Percentiles rank a stretch among this genome's conserved stretches.
phyloP scores from a whole-genome alignment of 441 rosid species.

The Adansonia grandidieri region DNA sequence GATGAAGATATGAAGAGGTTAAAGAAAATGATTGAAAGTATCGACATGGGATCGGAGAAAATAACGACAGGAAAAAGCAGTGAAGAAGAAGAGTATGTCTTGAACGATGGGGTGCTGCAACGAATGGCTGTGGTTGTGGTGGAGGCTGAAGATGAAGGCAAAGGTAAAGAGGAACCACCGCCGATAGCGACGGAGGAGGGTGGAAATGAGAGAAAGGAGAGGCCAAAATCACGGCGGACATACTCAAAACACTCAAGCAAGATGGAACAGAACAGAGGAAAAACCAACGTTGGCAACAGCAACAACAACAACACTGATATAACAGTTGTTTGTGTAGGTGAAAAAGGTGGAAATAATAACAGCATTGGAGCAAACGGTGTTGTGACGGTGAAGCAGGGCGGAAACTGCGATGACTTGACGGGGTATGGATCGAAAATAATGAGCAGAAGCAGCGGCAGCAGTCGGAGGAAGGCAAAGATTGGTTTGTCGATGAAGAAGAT shows the following conservation, averaged over 20 bases:
- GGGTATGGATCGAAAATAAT: constrained; percentile 27
- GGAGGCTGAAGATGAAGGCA: background rate
- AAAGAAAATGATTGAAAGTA: background rate
- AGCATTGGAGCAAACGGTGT: background rate
- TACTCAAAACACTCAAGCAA: background rate
- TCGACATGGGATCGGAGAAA: background rate
- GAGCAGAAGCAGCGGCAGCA: background rate
- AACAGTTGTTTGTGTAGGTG: background rate
- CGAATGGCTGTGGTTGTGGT: background rate
- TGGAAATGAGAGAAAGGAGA: constrained; percentile 6
- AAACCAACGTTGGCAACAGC: background rate
- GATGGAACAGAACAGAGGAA: background rate
- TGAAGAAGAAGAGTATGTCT: background rate
- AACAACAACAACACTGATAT: background rate
- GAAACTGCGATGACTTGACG: background rate
- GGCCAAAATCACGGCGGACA: background rate
- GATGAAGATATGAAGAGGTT: background rate
- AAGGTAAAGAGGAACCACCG: background rate
- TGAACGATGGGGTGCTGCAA: background rate
- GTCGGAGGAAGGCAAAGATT: background rate
- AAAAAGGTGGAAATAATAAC: background rate
- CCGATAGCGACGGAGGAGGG: constrained; percentile 11
- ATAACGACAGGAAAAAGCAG: constrained; percentile 1
- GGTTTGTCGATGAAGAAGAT: constrained; percentile 3
- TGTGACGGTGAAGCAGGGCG: background rate